These are phyloP conservation scores for Aspergillus sp. DNA, from an alignment of 2,329 filamentous ascomycete genomes.

Conservation along the genomic window DNA sequence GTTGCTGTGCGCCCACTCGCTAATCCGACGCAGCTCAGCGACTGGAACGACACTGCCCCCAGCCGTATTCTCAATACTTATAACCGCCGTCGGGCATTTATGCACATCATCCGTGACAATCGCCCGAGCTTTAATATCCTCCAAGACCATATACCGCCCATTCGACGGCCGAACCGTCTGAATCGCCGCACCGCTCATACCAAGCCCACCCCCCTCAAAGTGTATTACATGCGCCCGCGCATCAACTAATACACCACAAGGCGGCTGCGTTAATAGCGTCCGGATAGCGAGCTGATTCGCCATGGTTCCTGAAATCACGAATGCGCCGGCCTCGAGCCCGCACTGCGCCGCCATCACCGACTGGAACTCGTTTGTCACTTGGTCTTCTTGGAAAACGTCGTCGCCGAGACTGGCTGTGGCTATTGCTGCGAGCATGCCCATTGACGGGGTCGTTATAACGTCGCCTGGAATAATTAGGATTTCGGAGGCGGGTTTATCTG, in stretches of 20 bases:
- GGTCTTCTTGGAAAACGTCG: conserved; percentile 22
- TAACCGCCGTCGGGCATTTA: conserved; percentile 69
- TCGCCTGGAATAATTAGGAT: neutral
- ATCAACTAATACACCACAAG: conserved; percentile 19
- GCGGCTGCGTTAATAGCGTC: conserved; percentile 13
- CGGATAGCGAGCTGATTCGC: conserved; percentile 22
- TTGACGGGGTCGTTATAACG: conserved; percentile 12
- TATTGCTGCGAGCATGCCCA: conserved; percentile 22
- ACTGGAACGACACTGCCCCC: conserved; percentile 73
- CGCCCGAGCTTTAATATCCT: conserved; percentile 7
- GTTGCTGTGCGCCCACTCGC: conserved; percentile 56
- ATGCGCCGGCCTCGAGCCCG: conserved; percentile 17
- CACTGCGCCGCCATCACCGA: conserved; percentile 17
- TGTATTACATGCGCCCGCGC: conserved; percentile 16
- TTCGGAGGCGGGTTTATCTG: too few relatives aligned
- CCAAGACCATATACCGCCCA: conserved; percentile 12
- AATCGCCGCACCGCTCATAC: conserved; percentile 13
- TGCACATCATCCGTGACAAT: conserved; percentile 63
- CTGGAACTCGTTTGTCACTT: conserved; percentile 17
- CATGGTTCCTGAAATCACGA: conserved; percentile 26
- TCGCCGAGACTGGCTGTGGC: conserved; percentile 17
- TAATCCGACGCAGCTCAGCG: conserved; percentile 64
- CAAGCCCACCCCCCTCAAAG: conserved; percentile 18
- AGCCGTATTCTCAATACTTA: conserved; percentile 77
- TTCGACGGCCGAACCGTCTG: conserved; percentile 7